Conservation (phyloP, 1,139 yeast species). For the Meyerozyma elateridarum region DNA sequence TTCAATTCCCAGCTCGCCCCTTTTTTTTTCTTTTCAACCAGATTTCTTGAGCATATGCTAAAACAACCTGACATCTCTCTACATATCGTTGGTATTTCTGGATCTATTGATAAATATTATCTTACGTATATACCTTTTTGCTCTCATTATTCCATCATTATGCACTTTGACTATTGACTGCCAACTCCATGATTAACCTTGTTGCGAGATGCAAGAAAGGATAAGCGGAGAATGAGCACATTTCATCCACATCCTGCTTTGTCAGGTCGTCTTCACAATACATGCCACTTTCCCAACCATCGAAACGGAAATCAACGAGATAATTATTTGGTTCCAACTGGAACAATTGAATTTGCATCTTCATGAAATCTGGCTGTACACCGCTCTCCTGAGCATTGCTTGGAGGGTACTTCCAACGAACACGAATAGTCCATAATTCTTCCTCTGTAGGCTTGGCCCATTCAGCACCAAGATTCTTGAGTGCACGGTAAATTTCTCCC, state of each 20-base stretch:
- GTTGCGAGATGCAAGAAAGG: constrained; percentile 94
- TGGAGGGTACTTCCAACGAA: constrained; percentile 85
- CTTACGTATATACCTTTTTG: too few species aligned
- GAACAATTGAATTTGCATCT: constrained; percentile 94
- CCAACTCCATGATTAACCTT: constrained; percentile 89
- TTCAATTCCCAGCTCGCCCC: constrained; percentile 4
- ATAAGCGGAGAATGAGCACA: constrained; percentile 84
- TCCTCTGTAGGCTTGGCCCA: constrained; percentile 94
- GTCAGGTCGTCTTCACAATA: constrained; percentile 18
- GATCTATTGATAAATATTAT: too few species aligned
- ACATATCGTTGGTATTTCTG: too few species aligned
- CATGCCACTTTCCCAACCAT: constrained; percentile 75
- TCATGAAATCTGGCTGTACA: constrained; percentile 75
- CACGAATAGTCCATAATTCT: constrained; percentile 94
- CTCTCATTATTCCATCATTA: constrained; percentile 4
- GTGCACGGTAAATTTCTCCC: constrained; percentile 96
- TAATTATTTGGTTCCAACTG: constrained; percentile 95
- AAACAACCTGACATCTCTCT: too few species aligned
- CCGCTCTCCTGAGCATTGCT: constrained; percentile 24
- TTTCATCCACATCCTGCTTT: constrained; percentile 54
- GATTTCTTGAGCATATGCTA: too few species aligned
- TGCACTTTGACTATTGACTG: constrained; percentile 68
- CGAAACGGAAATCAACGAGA: constrained; percentile 94
- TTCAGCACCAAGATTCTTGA: constrained; percentile 91
- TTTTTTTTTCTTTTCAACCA: background rate